A percentile compares a stretch with the other conserved stretches of the same genome.
Conservation (phyloP, 1,284 basidiomycete genomes). For the Sporisorium exsertum region DNA sequence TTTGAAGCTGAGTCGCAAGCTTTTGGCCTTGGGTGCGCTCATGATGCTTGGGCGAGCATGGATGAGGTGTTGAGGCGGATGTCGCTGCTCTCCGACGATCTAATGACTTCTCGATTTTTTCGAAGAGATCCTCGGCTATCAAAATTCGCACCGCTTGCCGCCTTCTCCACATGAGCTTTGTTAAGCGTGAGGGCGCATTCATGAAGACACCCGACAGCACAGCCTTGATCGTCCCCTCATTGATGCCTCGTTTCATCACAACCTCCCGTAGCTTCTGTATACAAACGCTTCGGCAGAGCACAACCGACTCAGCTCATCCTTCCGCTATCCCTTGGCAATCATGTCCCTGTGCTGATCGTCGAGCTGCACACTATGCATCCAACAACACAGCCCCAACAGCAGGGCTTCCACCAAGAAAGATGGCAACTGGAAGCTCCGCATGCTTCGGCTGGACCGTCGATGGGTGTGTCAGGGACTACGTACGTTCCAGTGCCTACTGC, state of each 20-base stretch:
- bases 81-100: too few species aligned
- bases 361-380: constrained; percentile 11
- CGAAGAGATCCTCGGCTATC: neutral
- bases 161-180: constrained; percentile 7
- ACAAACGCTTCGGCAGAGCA: neutral
- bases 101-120: neutral
- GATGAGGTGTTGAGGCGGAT: neutral
- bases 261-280: neutral
- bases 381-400: constrained; percentile 19
- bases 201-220: constrained; percentile 1
- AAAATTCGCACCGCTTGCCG: neutral
- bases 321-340: neutral
- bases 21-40: constrained; percentile 30
- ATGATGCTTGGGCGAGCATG: constrained; percentile 7
- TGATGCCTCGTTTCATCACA: neutral
- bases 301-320: neutral
- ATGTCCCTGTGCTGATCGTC: neutral
- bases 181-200: neutral
- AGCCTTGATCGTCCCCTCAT: neutral
- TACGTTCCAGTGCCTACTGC: constrained; percentile 17
- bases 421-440: constrained; percentile 6
- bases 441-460: constrained; percentile 1
- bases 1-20: constrained; percentile 49
- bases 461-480: neutral
- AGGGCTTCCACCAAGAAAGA: constrained; percentile 11